Evolutionary conservation across 2,329 filamentous ascomycete species (phyloP).

Genomic region (Alternaria angustiovoidea): DNA sequence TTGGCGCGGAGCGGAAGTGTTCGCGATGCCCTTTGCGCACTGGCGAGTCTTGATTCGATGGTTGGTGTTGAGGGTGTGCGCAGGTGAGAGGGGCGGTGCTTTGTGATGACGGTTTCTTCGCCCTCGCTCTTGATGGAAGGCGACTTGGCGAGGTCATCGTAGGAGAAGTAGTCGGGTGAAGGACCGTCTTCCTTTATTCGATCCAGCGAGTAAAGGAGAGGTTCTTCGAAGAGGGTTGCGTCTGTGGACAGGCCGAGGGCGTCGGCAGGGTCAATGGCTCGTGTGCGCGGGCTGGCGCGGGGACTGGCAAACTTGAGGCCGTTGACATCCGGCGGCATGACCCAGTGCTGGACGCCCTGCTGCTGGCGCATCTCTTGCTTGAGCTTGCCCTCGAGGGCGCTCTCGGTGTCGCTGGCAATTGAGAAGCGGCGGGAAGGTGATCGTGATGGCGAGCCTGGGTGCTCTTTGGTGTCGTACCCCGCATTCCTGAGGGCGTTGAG

Average conservation of each 20-base stretch:
- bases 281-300: constrained; percentile 15
- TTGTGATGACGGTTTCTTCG: constrained; percentile 18
- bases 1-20: constrained; percentile 25
- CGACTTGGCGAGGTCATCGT: constrained; percentile 19
- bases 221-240: constrained; percentile 31
- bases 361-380: constrained; percentile 17
- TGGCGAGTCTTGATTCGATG: constrained; percentile 21
- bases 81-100: constrained; percentile 24
- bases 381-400: constrained; percentile 18
- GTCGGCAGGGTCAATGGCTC: constrained; percentile 20
- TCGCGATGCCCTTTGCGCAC: constrained; percentile 17
- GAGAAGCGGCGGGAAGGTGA: constrained; percentile 26
- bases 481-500: constrained; percentile 30
- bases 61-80: constrained; percentile 27
- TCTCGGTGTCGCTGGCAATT: constrained; percentile 25
- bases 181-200: constrained; percentile 21
- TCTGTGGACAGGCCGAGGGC: constrained; percentile 26
- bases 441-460: constrained; percentile 21
- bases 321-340: constrained; percentile 17
- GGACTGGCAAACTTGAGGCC: constrained; percentile 28
- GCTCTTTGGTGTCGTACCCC: constrained; percentile 28
- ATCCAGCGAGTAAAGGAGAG: constrained; percentile 26
- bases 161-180: constrained; percentile 23
- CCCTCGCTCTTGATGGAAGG: constrained; percentile 17
- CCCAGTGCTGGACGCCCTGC: constrained; percentile 22